Evolutionary conservation across 495 filamentous ascomycete species (phyloP).

Genomic region (Amniculicola lignicola): DNA sequence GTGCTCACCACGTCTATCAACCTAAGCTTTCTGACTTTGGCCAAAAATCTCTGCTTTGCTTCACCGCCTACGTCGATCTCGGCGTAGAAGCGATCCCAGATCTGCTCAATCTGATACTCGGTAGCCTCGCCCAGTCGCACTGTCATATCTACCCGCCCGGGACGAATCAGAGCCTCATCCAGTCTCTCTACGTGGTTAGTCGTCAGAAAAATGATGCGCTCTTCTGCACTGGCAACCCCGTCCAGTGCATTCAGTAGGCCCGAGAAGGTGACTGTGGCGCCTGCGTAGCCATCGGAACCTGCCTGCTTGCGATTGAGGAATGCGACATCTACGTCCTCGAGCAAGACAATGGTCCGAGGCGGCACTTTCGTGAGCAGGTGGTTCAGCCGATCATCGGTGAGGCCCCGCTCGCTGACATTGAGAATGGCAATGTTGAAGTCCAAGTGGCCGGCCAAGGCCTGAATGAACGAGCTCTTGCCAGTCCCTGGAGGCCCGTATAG

Average conservation of each 20-base stretch:
- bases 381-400: constrained; percentile 90
- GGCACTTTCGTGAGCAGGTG: constrained; percentile 86
- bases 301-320: constrained; percentile 72
- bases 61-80: constrained; percentile 65
- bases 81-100: constrained; percentile 95
- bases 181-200: constrained; percentile 91
- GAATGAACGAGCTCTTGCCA: constrained; percentile 95
- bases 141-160: constrained; percentile 91
- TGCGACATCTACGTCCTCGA: constrained; percentile 95
- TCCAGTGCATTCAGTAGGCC: constrained; percentile 91
- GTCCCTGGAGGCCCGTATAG: constrained; percentile 92
- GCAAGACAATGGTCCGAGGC: constrained; percentile 74
- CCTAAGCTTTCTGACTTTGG: constrained; percentile 51
- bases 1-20: constrained; percentile 68
- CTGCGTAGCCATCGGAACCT: constrained; percentile 80
- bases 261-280: constrained; percentile 91
- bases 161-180: constrained; percentile 83
- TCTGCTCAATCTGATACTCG: constrained; percentile 72
- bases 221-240: constrained; percentile 91
- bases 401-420: constrained; percentile 86
- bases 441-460: constrained; percentile 85
- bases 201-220: constrained; percentile 88
- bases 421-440: constrained; percentile 94
- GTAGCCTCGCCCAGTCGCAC: constrained; percentile 85
- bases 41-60: constrained; percentile 50